phyloP scores from a whole-genome alignment of 176 grass and related monocot species.

The Avena atlantica region DNA sequence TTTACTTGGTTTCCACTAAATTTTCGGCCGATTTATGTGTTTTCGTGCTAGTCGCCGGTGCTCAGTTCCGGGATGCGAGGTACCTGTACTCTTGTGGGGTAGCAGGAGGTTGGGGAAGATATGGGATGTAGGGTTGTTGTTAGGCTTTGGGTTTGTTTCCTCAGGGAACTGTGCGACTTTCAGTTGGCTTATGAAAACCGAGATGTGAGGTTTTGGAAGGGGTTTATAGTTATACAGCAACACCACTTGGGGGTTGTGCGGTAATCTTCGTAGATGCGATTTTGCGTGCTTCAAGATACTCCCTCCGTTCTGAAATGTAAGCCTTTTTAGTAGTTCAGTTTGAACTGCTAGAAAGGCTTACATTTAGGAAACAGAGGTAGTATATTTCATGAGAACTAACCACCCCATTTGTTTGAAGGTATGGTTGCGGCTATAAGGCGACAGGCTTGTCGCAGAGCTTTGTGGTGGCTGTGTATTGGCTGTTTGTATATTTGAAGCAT shows the following conservation, averaged over 20 bases:
- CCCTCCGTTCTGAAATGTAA: too few relatives aligned
- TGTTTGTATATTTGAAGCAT: neutral
- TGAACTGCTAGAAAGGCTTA: too few relatives aligned
- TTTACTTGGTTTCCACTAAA: neutral
- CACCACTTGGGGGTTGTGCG: neutral
- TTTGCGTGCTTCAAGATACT: neutral
- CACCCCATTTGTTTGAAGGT: neutral
- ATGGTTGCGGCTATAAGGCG: neutral
- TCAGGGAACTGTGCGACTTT: neutral
- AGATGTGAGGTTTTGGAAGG: slow-evolving; percentile 29
- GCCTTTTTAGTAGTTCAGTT: too few relatives aligned
- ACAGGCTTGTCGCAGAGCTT: neutral
- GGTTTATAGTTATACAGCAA: slow-evolving; percentile 2
- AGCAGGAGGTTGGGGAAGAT: too few relatives aligned
- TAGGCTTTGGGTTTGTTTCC: neutral
- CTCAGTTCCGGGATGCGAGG: too few relatives aligned
- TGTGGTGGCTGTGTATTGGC: neutral
- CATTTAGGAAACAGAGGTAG: too few relatives aligned
- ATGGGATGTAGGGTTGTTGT: neutral
- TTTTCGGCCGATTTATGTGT: neutral
- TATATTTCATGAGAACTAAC: neutral
- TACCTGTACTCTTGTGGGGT: too few relatives aligned
- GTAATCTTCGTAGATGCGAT: neutral
- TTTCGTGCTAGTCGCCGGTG: too few relatives aligned
- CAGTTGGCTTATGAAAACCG: neutral